Evolutionary conservation across 2,329 filamentous ascomycete genomes (phyloP).

Genomic region (Pseudogymnoascus sp.): DNA sequence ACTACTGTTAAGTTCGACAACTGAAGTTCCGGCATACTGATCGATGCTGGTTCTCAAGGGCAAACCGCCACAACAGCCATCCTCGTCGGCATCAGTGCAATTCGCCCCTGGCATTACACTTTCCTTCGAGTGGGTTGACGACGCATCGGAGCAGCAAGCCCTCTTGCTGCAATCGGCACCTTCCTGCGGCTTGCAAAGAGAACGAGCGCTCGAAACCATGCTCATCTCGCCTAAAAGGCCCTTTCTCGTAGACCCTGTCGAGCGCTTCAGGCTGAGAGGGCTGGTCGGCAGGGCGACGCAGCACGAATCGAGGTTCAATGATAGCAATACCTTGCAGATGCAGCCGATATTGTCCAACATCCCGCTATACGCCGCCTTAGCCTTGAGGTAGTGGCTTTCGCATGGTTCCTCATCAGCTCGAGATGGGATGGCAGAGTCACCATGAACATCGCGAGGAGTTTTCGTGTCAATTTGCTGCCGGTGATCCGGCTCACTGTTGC

Average conservation of each 20-base stretch:
- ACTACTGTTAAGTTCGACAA: neutral
- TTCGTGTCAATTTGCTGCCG: neutral
- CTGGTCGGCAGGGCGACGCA: neutral
- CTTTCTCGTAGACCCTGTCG: neutral
- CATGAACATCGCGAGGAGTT: neutral
- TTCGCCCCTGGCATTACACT: neutral
- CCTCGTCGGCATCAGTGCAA: neutral
- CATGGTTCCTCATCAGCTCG: neutral
- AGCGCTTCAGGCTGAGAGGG: neutral
- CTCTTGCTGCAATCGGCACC: neutral
- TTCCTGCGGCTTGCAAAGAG: neutral
- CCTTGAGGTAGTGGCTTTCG: neutral
- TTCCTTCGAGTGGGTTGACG: neutral
- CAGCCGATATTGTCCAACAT: constrained; percentile 10
- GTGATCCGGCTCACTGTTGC: neutral
- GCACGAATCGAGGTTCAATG: constrained; percentile 11
- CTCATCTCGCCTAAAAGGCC: neutral
- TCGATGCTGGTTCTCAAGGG: neutral
- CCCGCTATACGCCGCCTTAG: constrained; percentile 3
- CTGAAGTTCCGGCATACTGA: neutral
- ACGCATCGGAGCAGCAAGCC: neutral
- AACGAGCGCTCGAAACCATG: neutral
- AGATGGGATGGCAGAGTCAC: neutral
- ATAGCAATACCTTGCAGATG: constrained; percentile 11
- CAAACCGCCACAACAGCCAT: neutral